phyloP scores from a whole-genome alignment of 192 early-diverging fungal species.

The Thoreauomyces humboldtii region DNA sequence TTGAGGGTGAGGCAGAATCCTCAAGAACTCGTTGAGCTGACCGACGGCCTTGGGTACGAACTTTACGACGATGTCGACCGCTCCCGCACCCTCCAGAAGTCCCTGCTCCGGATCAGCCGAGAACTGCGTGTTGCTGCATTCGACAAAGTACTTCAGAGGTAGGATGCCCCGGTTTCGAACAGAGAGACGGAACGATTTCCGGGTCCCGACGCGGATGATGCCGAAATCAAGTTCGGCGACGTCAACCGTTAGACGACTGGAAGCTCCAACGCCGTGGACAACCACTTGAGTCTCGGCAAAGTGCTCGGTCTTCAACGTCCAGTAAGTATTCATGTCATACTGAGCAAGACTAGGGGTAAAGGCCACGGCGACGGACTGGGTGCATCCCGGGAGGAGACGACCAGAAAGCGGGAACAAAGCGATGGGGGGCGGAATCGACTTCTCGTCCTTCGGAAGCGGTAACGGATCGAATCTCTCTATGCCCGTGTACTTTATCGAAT shows the following conservation, averaged over 20 bases:
- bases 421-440: constrained; percentile 37
- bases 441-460: constrained; percentile 32
- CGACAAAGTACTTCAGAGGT: constrained; percentile 49
- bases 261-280: constrained; percentile 50
- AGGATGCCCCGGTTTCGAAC: constrained; percentile 51
- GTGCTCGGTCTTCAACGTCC: constrained; percentile 44
- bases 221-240: constrained; percentile 42
- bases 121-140: constrained; percentile 46
- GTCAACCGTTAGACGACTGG: constrained; percentile 33
- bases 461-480: constrained; percentile 38
- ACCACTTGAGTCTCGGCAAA: constrained; percentile 42
- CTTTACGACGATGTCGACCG: constrained; percentile 41
- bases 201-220: constrained; percentile 48
- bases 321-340: constrained; percentile 38
- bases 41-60: constrained; percentile 46
- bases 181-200: constrained; percentile 23
- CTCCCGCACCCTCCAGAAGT: constrained; percentile 48
- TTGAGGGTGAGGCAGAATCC: constrained; percentile 27
- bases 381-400: constrained; percentile 38
- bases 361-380: constrained; percentile 46
- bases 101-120: constrained; percentile 57
- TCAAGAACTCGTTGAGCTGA: constrained; percentile 30
- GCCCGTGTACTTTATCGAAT: constrained; percentile 24
- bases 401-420: constrained; percentile 45
- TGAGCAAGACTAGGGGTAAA: constrained; percentile 51